Conservation (phyloP, 1,284 basidiomycete species). For the Rhodotorula glutinis region DNA sequence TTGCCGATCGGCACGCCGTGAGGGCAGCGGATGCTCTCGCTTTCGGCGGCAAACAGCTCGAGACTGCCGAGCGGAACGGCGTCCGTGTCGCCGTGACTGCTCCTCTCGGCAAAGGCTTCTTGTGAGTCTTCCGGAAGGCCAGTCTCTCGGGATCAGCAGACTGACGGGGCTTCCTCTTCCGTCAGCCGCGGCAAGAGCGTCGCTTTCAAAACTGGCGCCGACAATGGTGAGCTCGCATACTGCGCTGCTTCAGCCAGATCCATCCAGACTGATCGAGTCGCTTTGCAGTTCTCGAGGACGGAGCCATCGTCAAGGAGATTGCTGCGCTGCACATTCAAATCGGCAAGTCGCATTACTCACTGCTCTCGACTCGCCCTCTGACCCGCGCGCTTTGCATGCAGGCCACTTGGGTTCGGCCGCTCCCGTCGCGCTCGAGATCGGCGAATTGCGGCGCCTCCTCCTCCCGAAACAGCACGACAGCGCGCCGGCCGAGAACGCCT, state of each 20-base stretch:
- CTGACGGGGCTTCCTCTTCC: too few species aligned
- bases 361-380: too few species aligned
- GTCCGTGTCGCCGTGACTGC: constrained; percentile 60
- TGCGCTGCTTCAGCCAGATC: background rate
- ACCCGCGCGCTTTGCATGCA: too few species aligned
- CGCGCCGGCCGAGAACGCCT: constrained; percentile 34
- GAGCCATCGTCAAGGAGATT: constrained; percentile 65
- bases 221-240: constrained; percentile 50
- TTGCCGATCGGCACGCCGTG: background rate
- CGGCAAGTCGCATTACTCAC: too few species aligned
- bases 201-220: constrained; percentile 62
- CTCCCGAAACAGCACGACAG: constrained; percentile 49
- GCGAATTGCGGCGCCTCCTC: constrained; percentile 63
- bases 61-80: constrained; percentile 53
- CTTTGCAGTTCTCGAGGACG: constrained; percentile 54
- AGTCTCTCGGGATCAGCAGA: too few species aligned
- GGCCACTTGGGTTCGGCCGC: constrained; percentile 49
- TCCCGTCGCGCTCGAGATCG: constrained; percentile 63
- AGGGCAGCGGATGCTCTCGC: constrained; percentile 66
- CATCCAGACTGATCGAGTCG: background rate
- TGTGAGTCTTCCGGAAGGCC: too few species aligned
- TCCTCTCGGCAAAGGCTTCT: constrained; percentile 49
- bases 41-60: constrained; percentile 63
- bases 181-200: constrained; percentile 54
- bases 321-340: constrained; percentile 70